phyloP scores from a whole-genome alignment of 2,329 filamentous ascomycete species.

The Pestalotiopsis sp. region DNA sequence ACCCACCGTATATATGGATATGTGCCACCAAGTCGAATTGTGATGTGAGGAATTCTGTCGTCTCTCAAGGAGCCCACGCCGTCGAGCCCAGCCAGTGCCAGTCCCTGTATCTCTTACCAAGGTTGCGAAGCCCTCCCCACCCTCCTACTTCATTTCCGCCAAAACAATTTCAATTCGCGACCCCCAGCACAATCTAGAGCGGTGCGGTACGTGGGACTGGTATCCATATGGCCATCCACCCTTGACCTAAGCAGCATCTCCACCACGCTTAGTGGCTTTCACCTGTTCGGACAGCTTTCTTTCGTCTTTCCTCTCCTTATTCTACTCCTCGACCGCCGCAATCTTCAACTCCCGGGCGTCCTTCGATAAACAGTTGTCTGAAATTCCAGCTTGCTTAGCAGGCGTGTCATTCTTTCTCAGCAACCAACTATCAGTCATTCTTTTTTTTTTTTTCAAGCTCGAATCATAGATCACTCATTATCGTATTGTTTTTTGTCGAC shows the following conservation, averaged over 20 bases:
- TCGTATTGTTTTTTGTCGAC: background rate
- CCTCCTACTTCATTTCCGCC: conserved; percentile 34
- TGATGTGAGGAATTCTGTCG: background rate
- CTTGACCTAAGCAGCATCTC: conserved; percentile 8
- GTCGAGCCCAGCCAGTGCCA: background rate
- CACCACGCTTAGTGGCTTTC: conserved; percentile 19
- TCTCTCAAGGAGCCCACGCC: background rate
- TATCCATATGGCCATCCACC: background rate
- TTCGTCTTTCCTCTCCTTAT: conserved; percentile 28
- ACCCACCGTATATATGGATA: background rate
- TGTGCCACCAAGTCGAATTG: background rate
- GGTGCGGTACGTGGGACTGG: conserved; percentile 6
- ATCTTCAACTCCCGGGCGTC: conserved; percentile 23
- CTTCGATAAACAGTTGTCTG: conserved; percentile 36
- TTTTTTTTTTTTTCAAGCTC: conserved; percentile 29
- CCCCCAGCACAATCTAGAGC: conserved; percentile 14
- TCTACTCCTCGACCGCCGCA: conserved; percentile 27
- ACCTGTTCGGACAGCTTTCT: conserved; percentile 20
- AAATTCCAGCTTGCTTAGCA: conserved; percentile 50
- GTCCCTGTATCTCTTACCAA: background rate
- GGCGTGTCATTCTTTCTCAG: conserved; percentile 57
- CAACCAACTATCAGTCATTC: conserved; percentile 40
- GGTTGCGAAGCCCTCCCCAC: conserved; percentile 23
- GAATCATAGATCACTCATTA: conserved; percentile 26
- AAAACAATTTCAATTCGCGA: conserved; percentile 31